Percentiles rank a stretch among this genome's conserved stretches.
Evolutionary conservation across 805 yeast genomes (phyloP).

Genomic region (Starmerella geochares): DNA sequence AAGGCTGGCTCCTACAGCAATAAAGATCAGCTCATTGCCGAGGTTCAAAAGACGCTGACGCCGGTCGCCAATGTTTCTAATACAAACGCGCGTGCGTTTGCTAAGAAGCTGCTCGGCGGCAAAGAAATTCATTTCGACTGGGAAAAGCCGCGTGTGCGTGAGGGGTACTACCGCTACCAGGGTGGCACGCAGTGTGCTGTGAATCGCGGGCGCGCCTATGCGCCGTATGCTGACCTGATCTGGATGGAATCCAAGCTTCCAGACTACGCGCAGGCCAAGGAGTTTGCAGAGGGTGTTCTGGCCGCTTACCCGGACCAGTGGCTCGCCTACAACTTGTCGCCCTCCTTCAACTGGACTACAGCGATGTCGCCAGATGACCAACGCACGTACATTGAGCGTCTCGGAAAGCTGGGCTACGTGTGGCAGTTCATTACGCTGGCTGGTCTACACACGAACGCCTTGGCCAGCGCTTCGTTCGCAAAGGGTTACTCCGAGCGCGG

Average conservation of each 20-base stretch:
- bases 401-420: slow-evolving; percentile 80
- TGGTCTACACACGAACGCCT: slow-evolving; percentile 90
- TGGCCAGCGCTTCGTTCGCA: slow-evolving; percentile 79
- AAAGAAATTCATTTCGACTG: slow-evolving; percentile 82
- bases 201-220: slow-evolving; percentile 89
- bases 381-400: slow-evolving; percentile 77
- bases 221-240: slow-evolving; percentile 88
- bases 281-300: slow-evolving; percentile 86
- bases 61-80: slow-evolving; percentile 69
- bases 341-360: slow-evolving; percentile 94
- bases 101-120: slow-evolving; percentile 46
- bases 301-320: slow-evolving; percentile 76
- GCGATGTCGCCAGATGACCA: slow-evolving; percentile 85
- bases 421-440: slow-evolving; percentile 98
- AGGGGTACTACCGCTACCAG: slow-evolving; percentile 89
- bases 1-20: slow-evolving; percentile 48
- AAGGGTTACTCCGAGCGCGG: slow-evolving; percentile 69
- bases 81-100: slow-evolving; percentile 68
- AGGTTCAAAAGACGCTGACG: slow-evolving; percentile 58
- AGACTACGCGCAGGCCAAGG: slow-evolving; percentile 84
- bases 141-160: slow-evolving; percentile 91
- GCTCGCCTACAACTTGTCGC: slow-evolving; percentile 94
- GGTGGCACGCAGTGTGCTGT: slow-evolving; percentile 98
- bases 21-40: slow-evolving; percentile 50
- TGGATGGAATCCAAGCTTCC: slow-evolving; percentile 99